Evolutionary conservation across 169 alveolate species (phyloP).

Genomic region (Eimeria mitis): DNA sequence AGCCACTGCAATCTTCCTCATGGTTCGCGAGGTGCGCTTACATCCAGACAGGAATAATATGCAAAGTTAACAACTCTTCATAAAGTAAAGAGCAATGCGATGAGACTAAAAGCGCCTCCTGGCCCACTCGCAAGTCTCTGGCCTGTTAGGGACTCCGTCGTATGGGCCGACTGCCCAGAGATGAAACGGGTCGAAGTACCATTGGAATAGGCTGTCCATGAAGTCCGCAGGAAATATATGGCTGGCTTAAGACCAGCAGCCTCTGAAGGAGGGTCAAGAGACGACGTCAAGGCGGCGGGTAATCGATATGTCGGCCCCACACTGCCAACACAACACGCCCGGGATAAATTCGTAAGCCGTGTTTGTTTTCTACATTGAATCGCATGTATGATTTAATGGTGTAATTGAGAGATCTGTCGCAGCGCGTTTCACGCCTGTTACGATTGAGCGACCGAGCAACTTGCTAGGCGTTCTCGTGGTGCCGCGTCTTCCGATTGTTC

Average conservation of each 20-base stretch:
- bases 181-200: background rate
- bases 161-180: background rate
- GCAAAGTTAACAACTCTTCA: background rate
- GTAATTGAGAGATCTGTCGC: background rate
- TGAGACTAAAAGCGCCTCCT: background rate
- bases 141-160: background rate
- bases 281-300: background rate
- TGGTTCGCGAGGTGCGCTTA: background rate
- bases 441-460: background rate
- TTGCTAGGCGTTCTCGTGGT: background rate
- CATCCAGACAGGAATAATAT: background rate
- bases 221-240: no score
- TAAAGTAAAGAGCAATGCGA: background rate
- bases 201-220: background rate
- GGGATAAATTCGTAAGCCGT: background rate
- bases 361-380: background rate
- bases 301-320: conserved; percentile 41
- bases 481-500: background rate
- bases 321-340: background rate
- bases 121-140: background rate
- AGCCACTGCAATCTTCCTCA: conserved; percentile 88
- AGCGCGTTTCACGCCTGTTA: background rate
- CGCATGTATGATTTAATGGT: background rate
- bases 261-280: background rate
- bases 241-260: background rate